phyloP scores from a whole-genome alignment of 2,329 filamentous ascomycete genomes.

The Sporothrix mexicana region DNA sequence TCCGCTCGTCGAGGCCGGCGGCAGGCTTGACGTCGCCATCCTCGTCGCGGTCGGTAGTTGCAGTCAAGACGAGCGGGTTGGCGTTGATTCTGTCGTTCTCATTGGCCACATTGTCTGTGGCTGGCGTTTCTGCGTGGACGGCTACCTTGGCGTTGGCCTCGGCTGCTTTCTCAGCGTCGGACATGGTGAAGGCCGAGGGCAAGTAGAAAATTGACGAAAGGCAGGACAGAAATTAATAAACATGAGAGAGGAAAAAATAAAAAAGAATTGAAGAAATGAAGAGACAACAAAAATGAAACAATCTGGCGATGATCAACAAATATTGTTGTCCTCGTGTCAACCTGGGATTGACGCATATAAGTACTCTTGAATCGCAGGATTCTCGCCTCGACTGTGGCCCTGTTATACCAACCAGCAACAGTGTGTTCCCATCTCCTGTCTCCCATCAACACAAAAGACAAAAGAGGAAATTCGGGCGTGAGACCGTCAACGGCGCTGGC shows the following conservation, averaged over 20 bases:
- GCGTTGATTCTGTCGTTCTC: slow-evolving; percentile 36
- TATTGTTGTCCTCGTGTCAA: no score
- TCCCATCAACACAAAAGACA: not conserved
- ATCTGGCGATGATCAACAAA: not conserved
- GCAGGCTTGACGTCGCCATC: slow-evolving; percentile 47
- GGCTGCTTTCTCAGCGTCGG: slow-evolving; percentile 53
- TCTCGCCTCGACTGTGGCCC: no score
- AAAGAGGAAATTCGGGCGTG: not conserved
- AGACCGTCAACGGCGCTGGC: not conserved
- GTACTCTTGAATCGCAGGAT: not conserved
- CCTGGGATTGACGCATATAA: not conserved
- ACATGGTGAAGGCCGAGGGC: no score
- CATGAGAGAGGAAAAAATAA: not conserved
- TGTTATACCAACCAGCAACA: no score
- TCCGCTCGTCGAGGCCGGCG: slow-evolving; percentile 41
- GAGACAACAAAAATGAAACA: not conserved
- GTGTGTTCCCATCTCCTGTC: no score
- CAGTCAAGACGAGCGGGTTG: slow-evolving; percentile 40
- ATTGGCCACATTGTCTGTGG: slow-evolving; percentile 44
- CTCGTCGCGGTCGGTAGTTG: slow-evolving; percentile 62
- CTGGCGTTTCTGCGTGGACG: slow-evolving; percentile 49
- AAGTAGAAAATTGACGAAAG: no score
- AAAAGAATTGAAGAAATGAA: no score
- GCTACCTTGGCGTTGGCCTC: slow-evolving; percentile 52
- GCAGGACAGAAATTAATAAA: not conserved